Evolutionary conservation across 306 rosid genomes (phyloP).

Genomic region (Cucumis hystrix): DNA sequence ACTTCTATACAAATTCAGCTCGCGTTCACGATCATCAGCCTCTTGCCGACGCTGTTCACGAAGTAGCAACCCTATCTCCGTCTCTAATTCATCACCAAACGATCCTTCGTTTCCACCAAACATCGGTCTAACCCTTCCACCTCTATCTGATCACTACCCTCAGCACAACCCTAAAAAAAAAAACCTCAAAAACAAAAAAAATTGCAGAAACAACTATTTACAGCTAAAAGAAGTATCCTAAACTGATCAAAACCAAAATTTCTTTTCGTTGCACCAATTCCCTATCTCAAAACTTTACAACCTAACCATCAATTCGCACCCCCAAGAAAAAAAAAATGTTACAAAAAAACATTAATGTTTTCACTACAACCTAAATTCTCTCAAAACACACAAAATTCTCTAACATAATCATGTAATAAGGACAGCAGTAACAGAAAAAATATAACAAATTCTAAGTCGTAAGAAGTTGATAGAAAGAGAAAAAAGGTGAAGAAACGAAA

Average conservation of each 20-base stretch:
- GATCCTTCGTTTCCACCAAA: constrained; percentile 67
- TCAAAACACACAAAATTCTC: background rate
- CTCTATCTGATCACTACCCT: constrained; percentile 12
- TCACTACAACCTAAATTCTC: constrained; percentile 1
- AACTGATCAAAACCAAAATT: constrained; percentile 21
- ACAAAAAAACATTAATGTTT: background rate
- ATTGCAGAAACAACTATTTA: constrained; percentile 13
- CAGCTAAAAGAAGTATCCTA: constrained; percentile 18
- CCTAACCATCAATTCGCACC: background rate
- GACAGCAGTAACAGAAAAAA: background rate
- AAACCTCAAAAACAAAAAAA: constrained; percentile 1
- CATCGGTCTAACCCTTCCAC: constrained; percentile 31
- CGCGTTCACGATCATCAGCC: constrained; percentile 55
- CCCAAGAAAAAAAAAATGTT: no score
- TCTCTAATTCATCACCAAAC: constrained; percentile 73
- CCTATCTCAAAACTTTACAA: constrained; percentile 4
- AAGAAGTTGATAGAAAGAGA: background rate
- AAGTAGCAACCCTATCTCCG: constrained; percentile 72
- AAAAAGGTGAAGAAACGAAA: background rate
- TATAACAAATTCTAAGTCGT: background rate
- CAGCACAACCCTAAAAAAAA: background rate
- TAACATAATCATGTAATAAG: background rate
- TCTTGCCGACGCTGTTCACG: constrained; percentile 71
- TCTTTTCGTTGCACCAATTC: constrained; percentile 10
- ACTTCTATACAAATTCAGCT: constrained; percentile 65